phyloP scores from a whole-genome alignment of 1,139 yeast genomes.

The Sugiyamaella japonica region DNA sequence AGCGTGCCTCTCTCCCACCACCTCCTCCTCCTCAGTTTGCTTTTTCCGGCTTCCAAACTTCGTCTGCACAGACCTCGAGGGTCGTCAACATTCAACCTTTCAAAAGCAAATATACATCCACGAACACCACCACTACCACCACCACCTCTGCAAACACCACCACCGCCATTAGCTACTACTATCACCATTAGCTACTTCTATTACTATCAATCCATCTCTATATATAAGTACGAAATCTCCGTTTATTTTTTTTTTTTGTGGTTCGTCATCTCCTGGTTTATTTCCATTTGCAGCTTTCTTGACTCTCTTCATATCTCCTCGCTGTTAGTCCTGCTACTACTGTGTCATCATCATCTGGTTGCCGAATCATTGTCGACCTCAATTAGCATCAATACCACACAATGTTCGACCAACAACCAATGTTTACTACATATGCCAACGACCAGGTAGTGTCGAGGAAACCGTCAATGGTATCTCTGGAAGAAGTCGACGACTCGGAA shows the following conservation, averaged over 20 bases:
- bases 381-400: not conserved
- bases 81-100: slow-evolving; percentile 3
- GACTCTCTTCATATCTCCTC: not conserved
- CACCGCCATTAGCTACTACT: not conserved
- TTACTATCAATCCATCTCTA: not conserved
- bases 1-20: not conserved
- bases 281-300: not conserved
- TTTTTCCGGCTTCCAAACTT: not conserved
- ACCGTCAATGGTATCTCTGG: slow-evolving; percentile 18
- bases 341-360: not conserved
- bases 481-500: slow-evolving; percentile 16
- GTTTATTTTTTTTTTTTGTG: too few species aligned
- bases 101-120: slow-evolving; percentile 5
- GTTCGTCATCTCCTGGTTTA: not conserved
- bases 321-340: not conserved
- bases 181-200: not conserved
- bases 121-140: not conserved
- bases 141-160: not conserved
- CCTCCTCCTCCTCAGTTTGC: not conserved
- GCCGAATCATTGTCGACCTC: too few species aligned
- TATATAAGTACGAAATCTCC: too few species aligned
- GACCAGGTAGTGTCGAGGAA: slow-evolving; percentile 20
- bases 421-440: slow-evolving; percentile 8
- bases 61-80: slow-evolving; percentile 13
- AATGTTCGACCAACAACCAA: slow-evolving; percentile 18